phyloP scores from a whole-genome alignment of 352 stramenopile genomes.

The Pythium coloratum region DNA sequence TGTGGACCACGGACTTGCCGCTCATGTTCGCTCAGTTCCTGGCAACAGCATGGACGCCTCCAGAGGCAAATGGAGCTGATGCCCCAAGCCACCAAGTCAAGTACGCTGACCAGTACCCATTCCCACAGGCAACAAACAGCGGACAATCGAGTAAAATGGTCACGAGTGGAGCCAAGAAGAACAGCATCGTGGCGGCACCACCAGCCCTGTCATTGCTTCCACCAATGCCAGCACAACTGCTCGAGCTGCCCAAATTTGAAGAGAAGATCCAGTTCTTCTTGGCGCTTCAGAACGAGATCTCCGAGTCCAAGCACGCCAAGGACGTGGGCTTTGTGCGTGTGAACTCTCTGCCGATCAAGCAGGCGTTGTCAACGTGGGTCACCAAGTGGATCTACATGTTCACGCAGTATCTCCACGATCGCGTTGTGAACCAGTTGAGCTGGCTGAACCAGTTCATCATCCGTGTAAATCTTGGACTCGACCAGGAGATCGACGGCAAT shows the following conservation, averaged over 20 bases:
- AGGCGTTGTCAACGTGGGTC: constrained; percentile 92
- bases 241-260: constrained; percentile 86
- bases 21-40: constrained; percentile 89
- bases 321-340: constrained; percentile 93
- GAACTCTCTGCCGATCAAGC: constrained; percentile 94
- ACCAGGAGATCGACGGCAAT: constrained; percentile 46
- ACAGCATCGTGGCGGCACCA: neutral
- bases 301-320: constrained; percentile 77
- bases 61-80: constrained; percentile 1
- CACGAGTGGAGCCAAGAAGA: constrained; percentile 8
- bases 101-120: constrained; percentile 27
- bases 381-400: constrained; percentile 96
- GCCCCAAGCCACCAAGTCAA: constrained; percentile 18
- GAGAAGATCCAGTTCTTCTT: constrained; percentile 91
- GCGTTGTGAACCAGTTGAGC: constrained; percentile 79
- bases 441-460: constrained; percentile 90
- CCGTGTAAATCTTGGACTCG: constrained; percentile 71
- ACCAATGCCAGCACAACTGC: constrained; percentile 66
- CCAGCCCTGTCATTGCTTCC: constrained; percentile 23
- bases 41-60: constrained; percentile 51
- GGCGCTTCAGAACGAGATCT: constrained; percentile 87
- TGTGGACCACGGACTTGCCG: constrained; percentile 90
- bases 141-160: neutral
- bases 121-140: neutral
- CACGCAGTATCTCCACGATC: constrained; percentile 91